Conservation (phyloP, 148 eudicot species). For the Limonium bicolor region DNA sequence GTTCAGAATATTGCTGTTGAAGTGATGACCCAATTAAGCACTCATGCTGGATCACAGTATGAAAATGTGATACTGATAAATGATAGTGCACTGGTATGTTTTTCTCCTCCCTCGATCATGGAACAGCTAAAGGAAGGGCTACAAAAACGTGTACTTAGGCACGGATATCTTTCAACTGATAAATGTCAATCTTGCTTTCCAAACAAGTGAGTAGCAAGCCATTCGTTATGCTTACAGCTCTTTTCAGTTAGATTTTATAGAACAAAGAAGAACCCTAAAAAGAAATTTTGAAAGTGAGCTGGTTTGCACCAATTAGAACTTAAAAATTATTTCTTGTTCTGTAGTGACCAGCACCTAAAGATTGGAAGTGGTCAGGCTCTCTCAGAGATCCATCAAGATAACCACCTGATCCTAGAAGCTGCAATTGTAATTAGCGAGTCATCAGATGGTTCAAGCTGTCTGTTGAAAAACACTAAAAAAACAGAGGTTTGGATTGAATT, state of each 20-base stretch:
- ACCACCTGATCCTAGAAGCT: constrained; percentile 38
- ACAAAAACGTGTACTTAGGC: constrained; percentile 56
- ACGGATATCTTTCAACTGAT: constrained; percentile 26
- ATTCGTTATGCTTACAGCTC: no score
- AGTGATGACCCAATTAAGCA: constrained; percentile 30
- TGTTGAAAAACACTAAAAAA: constrained; percentile 43
- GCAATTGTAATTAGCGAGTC: constrained; percentile 50
- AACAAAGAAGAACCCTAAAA: no score
- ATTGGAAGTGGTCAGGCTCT: constrained; percentile 53
- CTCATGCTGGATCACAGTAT: constrained; percentile 20
- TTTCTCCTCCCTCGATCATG: constrained; percentile 22
- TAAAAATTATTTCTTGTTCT: neutral
- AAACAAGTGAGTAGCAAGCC: constrained; percentile 42
- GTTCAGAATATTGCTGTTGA: constrained; percentile 64
- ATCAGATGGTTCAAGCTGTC: constrained; percentile 21
- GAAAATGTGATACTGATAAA: constrained; percentile 25
- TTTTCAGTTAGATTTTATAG: no score
- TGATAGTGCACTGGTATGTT: constrained; percentile 18
- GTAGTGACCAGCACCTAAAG: constrained; percentile 41
- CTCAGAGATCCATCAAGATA: constrained; percentile 19
- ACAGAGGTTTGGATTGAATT: constrained; percentile 49
- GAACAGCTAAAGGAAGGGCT: constrained; percentile 43
- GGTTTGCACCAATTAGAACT: neutral
- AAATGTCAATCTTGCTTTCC: constrained; percentile 53
- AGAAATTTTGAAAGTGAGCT: no score